Conservation (phyloP, 371 early-diverging fungal genomes). For the Saksenaea oblongispora region DNA sequence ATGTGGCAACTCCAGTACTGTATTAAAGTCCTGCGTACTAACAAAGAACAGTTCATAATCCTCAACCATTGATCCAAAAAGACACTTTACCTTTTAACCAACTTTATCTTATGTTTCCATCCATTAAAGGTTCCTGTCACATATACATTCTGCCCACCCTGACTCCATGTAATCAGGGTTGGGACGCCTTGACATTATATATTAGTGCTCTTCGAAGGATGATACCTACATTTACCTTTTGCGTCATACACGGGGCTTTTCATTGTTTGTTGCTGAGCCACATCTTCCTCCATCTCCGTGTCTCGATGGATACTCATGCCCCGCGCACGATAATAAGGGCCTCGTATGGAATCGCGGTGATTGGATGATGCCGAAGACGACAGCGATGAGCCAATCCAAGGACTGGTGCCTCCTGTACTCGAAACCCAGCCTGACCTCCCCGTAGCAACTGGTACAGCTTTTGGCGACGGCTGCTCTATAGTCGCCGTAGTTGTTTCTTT, state of each 20-base stretch:
- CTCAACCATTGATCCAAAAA: background rate
- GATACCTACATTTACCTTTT: slow-evolving; percentile 12
- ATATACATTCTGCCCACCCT: slow-evolving; percentile 86
- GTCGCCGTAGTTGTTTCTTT: slow-evolving; percentile 9
- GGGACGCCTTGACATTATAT: slow-evolving; percentile 49
- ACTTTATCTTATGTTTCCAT: slow-evolving; percentile 92
- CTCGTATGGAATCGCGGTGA: slow-evolving; percentile 48
- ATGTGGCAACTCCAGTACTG: slow-evolving; percentile 84
- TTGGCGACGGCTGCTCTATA: background rate
- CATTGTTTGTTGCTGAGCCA: slow-evolving; percentile 4
- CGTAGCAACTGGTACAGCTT: slow-evolving; percentile 31
- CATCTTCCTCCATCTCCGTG: slow-evolving; percentile 37
- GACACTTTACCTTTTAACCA: slow-evolving; percentile 70
- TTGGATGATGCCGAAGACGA: slow-evolving; percentile 42
- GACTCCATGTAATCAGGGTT: slow-evolving; percentile 90
- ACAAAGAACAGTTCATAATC: background rate
- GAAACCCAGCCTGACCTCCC: slow-evolving; percentile 48
- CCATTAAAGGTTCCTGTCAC: slow-evolving; percentile 97
- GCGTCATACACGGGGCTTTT: slow-evolving; percentile 2
- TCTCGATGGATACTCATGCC: slow-evolving; percentile 49
- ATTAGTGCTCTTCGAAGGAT: no score
- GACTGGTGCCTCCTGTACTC: slow-evolving; percentile 46
- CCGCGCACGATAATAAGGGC: slow-evolving; percentile 53
- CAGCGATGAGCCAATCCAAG: slow-evolving; percentile 39
- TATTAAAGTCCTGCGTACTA: slow-evolving; percentile 75